These are phyloP conservation scores for Trichophyton rubrum DNA, from an alignment of 2,329 filamentous ascomycete genomes.

Conservation along the genomic window DNA sequence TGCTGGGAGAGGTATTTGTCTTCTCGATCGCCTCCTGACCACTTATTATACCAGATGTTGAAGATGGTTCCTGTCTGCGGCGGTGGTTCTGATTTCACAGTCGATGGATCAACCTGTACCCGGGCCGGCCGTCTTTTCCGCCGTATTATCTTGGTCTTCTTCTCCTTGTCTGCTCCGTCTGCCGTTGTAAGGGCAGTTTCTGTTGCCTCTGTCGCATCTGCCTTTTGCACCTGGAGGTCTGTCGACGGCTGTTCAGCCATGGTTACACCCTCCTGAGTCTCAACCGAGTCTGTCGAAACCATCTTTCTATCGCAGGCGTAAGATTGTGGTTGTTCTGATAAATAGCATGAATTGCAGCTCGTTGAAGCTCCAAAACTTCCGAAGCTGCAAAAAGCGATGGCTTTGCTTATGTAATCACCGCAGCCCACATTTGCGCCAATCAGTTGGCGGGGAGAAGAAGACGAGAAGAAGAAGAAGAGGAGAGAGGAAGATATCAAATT, in stretches of 20 bases:
- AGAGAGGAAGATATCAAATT: neutral
- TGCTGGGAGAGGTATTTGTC: slow-evolving; percentile 79
- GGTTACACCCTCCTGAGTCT: slow-evolving; percentile 1
- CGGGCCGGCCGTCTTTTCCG: slow-evolving; percentile 83
- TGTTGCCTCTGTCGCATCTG: slow-evolving; percentile 10
- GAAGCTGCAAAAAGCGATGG: neutral
- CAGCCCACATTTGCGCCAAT: slow-evolving; percentile 4
- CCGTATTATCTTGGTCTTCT: slow-evolving; percentile 77
- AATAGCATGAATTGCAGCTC: neutral
- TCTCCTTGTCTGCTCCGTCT: slow-evolving; percentile 24
- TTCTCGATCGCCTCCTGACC: slow-evolving; percentile 88
- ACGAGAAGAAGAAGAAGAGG: neutral
- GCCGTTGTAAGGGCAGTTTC: slow-evolving; percentile 18
- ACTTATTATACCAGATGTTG: slow-evolving; percentile 99
- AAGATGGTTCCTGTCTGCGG: slow-evolving; percentile 90
- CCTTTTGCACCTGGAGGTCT: slow-evolving; percentile 1
- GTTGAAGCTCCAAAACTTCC: neutral
- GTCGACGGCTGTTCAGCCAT: slow-evolving; percentile 1
- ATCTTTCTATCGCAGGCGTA: neutral
- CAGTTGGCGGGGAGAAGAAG: slow-evolving; percentile 1
- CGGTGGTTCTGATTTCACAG: slow-evolving; percentile 70
- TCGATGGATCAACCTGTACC: slow-evolving; percentile 76
- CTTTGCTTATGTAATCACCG: neutral
- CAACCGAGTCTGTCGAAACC: slow-evolving; percentile 10
- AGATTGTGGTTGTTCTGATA: neutral